phyloP scores from a whole-genome alignment of 768 basidiomycete genomes.

The Rhizopogon salebrosus region DNA sequence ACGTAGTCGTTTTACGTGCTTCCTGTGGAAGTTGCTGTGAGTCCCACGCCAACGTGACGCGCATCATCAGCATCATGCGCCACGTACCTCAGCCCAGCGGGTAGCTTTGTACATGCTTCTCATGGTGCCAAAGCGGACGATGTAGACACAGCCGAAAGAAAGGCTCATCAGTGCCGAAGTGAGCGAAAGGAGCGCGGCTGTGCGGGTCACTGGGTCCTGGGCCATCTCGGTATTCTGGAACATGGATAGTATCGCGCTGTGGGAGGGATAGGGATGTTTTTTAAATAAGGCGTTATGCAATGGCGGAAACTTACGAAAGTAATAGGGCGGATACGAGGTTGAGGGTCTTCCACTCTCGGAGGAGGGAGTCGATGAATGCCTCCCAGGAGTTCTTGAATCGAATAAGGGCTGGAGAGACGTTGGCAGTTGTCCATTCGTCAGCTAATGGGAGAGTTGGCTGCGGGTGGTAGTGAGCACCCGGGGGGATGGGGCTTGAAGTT shows the following conservation, averaged over 20 bases:
- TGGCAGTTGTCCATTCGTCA: slow-evolving; percentile 44
- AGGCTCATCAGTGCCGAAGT: slow-evolving; percentile 66
- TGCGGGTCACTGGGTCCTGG: slow-evolving; percentile 57
- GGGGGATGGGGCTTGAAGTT: slow-evolving; percentile 23
- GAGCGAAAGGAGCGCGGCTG: slow-evolving; percentile 57
- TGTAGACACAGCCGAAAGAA: slow-evolving; percentile 70
- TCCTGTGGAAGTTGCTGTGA: slow-evolving; percentile 36
- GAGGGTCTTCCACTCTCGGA: slow-evolving; percentile 71
- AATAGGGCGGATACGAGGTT: slow-evolving; percentile 70
- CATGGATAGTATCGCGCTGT: slow-evolving; percentile 63
- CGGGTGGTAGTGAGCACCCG: slow-evolving; percentile 18
- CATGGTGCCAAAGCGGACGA: slow-evolving; percentile 69
- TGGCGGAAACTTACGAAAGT: slow-evolving; percentile 35
- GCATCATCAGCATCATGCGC: background rate
- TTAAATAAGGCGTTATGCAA: background rate
- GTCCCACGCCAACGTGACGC: background rate
- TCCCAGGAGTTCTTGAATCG: slow-evolving; percentile 70
- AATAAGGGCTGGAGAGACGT: slow-evolving; percentile 58
- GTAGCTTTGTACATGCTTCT: slow-evolving; percentile 65
- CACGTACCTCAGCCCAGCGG: slow-evolving; percentile 64
- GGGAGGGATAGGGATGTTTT: background rate
- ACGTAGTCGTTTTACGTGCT: slow-evolving; percentile 44
- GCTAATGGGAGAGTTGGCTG: slow-evolving; percentile 37
- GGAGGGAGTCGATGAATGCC: slow-evolving; percentile 60
- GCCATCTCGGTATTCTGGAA: slow-evolving; percentile 53